phyloP scores from a whole-genome alignment of 108 stramenopile genomes.

The Skeletonema potamos region DNA sequence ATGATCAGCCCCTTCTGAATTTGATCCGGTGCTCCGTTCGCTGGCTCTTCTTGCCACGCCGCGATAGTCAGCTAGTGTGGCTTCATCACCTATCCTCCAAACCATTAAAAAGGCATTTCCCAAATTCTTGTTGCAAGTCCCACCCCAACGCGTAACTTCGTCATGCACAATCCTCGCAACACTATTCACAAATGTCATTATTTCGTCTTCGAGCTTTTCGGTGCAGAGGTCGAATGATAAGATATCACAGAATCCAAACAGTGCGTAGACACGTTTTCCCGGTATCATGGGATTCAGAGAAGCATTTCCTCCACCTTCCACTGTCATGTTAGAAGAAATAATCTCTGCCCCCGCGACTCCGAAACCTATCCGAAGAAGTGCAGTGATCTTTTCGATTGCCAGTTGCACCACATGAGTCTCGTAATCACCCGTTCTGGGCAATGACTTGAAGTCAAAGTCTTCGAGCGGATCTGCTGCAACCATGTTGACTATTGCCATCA shows the following conservation, averaged over 20 bases:
- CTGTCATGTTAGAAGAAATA: conserved; percentile 90
- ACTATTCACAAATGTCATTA: conserved; percentile 94
- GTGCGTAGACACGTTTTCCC: conserved; percentile 88
- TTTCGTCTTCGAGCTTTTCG: conserved; percentile 79
- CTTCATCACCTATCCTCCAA: conserved; percentile 87
- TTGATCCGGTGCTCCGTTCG: conserved; percentile 5
- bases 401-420: conserved; percentile 45
- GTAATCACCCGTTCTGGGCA: conserved; percentile 41
- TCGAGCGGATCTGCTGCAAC: conserved; percentile 61
- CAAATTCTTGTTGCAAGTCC: conserved; percentile 95
- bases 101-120: conserved; percentile 94
- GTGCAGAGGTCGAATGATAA: conserved; percentile 83
- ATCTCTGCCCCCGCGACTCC: conserved; percentile 92
- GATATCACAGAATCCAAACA: conserved; percentile 94
- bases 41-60: conserved; percentile 10
- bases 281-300: conserved; percentile 93
- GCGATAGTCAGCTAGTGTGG: conserved; percentile 25
- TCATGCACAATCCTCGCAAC: conserved; percentile 90
- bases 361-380: conserved; percentile 45
- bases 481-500: conserved; percentile 65
- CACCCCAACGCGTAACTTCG: conserved; percentile 87
- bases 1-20: neutral
- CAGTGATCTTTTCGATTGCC: conserved; percentile 53
- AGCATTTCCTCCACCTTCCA: conserved; percentile 68
- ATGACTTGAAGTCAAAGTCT: conserved; percentile 48